Base-by-base conservation (phyloP, 768 basidiomycete genomes). In the Phanerochaete carnosa region DNA sequence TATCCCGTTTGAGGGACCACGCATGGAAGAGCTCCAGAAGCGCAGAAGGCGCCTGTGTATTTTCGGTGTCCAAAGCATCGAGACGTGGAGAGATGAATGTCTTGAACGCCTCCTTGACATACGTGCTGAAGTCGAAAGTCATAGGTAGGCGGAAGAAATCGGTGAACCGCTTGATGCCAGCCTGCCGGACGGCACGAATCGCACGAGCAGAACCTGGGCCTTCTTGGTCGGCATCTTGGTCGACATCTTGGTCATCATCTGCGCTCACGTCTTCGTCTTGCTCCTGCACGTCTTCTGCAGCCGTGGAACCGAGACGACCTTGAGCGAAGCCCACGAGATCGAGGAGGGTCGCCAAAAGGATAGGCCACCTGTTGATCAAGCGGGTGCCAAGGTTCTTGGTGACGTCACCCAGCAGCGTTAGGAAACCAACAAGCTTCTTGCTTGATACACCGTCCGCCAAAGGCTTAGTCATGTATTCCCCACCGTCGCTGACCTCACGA, bases 41-140 rank as follows among this genome's bases (percentile, higher is more conserved):
- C 0, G 92, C 87, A 0, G 95, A 96, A 0, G 96, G 95, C 0
- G 92, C 82, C 71, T 98, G 96, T 0, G 90, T 92, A 67, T 95
- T 98, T 73, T 98, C 97, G 45, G 75, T 79, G 61, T 90, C 87
- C 26, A 98, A 78, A 3, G 76, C 72, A 0, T 84, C 75, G 25
- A 99, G 79, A 6, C 97, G 90, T 0, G 96, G 95, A 0, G 89
- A 85, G 66, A 98, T 89, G 76, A 92, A 83, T 0, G 83, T 75
- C 1, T 77, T 60, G 75, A 93, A 98, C 9, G 86, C 82, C 6
- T 79, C 75, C 3, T 76, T 73, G 68, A 98, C 77, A 72, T 87
- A 95, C 0, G 86, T 82, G 0, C 77, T 68, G 70, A 89, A 96
- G 72, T 96, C 84, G 71, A 94, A 97, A 0, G 70, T 66, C 26